Percentiles rank a stretch among this genome's conserved stretches.
Conservation (phyloP, 805 yeast species). For the Kockiozyma suomiensis region DNA sequence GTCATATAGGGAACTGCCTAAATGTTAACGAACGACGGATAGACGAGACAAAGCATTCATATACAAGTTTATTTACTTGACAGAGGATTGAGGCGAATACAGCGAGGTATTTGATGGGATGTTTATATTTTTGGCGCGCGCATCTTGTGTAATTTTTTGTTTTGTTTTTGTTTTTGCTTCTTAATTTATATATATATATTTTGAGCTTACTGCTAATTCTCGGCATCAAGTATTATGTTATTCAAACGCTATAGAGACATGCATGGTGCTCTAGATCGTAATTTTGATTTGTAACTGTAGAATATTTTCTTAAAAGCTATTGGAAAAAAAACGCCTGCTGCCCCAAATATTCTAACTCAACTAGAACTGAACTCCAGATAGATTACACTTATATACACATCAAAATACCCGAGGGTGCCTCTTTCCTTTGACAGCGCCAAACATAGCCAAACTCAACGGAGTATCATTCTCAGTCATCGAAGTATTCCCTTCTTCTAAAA, state of each 20-base stretch:
- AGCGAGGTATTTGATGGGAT: background rate
- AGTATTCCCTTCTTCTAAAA: conserved; percentile 61
- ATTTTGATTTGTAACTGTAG: too few relatives aligned
- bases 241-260: too few relatives aligned
- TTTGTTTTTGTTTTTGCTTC: background rate
- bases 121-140: conserved; percentile 4
- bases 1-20: conserved; percentile 26
- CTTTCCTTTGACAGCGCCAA: conserved; percentile 42
- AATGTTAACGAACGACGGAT: background rate
- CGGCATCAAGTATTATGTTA: too few relatives aligned
- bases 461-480: conserved; percentile 54
- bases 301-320: too few relatives aligned
- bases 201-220: background rate
- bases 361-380: background rate
- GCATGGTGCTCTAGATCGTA: too few relatives aligned
- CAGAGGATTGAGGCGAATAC: background rate
- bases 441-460: conserved; percentile 55
- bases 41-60: background rate
- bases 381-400: background rate
- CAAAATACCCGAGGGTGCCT: conserved; percentile 25
- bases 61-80: background rate
- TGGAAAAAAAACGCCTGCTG: too few relatives aligned
- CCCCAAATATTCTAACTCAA: background rate
- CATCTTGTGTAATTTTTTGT: background rate
- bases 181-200: too few relatives aligned